Evolutionary conservation across 768 basidiomycete species (phyloP).

Genomic region (Podaxis sp.): DNA sequence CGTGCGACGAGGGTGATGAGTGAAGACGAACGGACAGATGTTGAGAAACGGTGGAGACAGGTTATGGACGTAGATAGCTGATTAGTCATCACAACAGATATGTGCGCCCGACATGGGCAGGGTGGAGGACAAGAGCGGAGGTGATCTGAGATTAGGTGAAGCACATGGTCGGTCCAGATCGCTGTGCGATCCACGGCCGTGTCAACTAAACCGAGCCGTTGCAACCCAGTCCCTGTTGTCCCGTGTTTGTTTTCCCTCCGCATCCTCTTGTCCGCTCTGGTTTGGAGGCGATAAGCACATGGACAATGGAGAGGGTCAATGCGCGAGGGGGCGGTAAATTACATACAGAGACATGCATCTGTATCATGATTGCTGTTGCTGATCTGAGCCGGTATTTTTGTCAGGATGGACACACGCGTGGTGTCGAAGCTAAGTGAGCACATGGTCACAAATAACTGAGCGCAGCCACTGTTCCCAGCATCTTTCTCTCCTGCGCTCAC

Average conservation of each 20-base stretch:
- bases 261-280: background rate
- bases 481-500: constrained; percentile 28
- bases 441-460: constrained; percentile 25
- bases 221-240: background rate
- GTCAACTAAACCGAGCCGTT: constrained; percentile 4
- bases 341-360: constrained; percentile 17
- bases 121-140: background rate
- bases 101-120: background rate
- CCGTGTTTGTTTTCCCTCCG: background rate
- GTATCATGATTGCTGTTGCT: constrained; percentile 16
- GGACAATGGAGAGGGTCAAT: constrained; percentile 4
- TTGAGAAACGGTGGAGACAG: constrained; percentile 36
- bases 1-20: constrained; percentile 27
- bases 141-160: constrained; percentile 13
- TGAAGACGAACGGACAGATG: constrained; percentile 27
- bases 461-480: constrained; percentile 23
- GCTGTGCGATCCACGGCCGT: background rate
- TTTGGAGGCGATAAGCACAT: constrained; percentile 1
- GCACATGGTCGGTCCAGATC: constrained; percentile 17
- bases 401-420: constrained; percentile 14
- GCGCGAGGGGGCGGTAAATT: constrained; percentile 13
- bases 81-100: constrained; percentile 11
- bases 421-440: constrained; percentile 19
- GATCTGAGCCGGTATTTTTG: constrained; percentile 13
- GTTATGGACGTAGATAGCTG: constrained; percentile 8